Conservation (phyloP, 805 yeast genomes). For the Saccharomyces cerevisiae region DNA sequence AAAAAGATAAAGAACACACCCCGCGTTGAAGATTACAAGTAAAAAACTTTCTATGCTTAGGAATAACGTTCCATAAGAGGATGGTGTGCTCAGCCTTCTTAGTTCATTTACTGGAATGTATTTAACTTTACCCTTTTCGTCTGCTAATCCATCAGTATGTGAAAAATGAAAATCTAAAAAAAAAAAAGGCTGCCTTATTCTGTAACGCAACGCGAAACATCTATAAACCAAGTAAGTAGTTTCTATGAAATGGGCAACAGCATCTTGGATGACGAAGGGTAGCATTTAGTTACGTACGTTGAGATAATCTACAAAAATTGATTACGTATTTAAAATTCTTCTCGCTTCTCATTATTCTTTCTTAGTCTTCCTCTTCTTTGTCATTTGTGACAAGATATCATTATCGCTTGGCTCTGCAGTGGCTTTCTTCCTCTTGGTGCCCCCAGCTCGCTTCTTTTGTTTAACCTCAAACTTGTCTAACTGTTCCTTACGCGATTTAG, state of each 20-base stretch:
- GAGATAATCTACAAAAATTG: background rate
- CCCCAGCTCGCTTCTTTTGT: conserved; percentile 28
- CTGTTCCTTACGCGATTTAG: conserved; percentile 61
- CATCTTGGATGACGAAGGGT: background rate
- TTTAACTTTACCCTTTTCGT: background rate
- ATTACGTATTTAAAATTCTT: background rate
- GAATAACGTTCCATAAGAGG: background rate
- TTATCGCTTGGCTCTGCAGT: conserved; percentile 3
- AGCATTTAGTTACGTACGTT: background rate
- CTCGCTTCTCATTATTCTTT: background rate
- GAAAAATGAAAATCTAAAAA: background rate
- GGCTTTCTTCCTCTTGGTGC: conserved; percentile 4
- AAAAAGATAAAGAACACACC: background rate
- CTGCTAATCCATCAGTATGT: background rate
- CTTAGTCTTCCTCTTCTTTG: conserved; percentile 10
- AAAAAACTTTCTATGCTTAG: background rate
- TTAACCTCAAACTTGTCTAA: conserved; percentile 56
- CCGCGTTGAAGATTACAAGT: background rate
- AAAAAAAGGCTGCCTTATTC: background rate
- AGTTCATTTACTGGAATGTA: background rate
- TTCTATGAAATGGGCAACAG: background rate
- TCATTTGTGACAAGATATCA: conserved; percentile 17
- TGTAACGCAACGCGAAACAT: background rate
- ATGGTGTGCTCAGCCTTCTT: background rate
- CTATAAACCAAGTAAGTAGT: background rate